A percentile compares a stretch with the other conserved stretches of the same genome.
Conservation (phyloP, 352 stramenopile species). For the Globisporangium ultimum region DNA sequence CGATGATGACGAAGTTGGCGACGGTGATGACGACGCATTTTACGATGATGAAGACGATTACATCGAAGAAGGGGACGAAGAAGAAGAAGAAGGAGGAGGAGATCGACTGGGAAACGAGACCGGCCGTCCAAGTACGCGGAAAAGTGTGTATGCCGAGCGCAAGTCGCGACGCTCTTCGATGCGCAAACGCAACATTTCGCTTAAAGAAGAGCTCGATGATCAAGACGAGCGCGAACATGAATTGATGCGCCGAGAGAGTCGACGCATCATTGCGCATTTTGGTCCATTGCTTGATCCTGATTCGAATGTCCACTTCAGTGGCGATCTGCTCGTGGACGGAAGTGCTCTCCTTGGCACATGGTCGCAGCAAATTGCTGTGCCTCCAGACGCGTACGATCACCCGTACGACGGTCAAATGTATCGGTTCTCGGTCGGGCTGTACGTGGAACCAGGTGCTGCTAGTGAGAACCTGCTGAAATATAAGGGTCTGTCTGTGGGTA, state of each 20-base stretch:
- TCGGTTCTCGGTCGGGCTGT: constrained; percentile 59
- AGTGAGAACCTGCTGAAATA: constrained; percentile 75
- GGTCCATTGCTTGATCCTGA: constrained; percentile 64
- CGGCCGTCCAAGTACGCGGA: constrained; percentile 3
- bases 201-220: constrained; percentile 58
- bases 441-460: constrained; percentile 55
- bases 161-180: constrained; percentile 15
- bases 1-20: constrained; percentile 36
- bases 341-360: constrained; percentile 65
- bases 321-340: constrained; percentile 51
- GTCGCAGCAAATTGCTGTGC: constrained; percentile 54
- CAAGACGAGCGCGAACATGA: constrained; percentile 66
- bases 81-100: constrained; percentile 20
- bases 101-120: constrained; percentile 28
- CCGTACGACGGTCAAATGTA: constrained; percentile 32
- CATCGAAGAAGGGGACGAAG: constrained; percentile 34
- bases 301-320: constrained; percentile 55
- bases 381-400: constrained; percentile 29
- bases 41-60: constrained; percentile 26
- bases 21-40: constrained; percentile 26
- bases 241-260: constrained; percentile 56
- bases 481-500: constrained; percentile 75
- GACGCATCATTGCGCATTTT: constrained; percentile 57
- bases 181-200: constrained; percentile 23
- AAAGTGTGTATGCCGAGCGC: constrained; percentile 6